These are phyloP conservation scores for Nitzschia inconspicua DNA, from an alignment of 108 stramenopile species.

Conservation along the genomic window DNA sequence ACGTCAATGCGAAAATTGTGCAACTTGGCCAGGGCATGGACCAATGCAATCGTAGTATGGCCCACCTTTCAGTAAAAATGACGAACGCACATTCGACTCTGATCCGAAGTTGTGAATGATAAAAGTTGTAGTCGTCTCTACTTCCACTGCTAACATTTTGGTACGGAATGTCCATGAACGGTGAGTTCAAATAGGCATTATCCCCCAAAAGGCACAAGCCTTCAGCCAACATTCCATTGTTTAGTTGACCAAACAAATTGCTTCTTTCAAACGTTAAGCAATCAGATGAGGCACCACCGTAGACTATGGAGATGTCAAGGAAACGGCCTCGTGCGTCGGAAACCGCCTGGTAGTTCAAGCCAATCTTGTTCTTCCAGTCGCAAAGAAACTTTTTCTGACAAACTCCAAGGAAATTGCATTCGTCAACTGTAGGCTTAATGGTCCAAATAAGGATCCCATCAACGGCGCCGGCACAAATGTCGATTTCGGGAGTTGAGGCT, in stretches of 20 bases:
- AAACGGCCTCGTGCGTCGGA: conserved; percentile 14
- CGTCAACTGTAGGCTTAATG: conserved; percentile 12
- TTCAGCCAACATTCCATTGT: no score
- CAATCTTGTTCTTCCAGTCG: conserved; percentile 32
- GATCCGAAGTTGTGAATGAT: conserved; percentile 26
- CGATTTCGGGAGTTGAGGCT: conserved; percentile 11
- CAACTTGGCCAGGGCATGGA: no score
- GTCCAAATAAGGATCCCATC: conserved; percentile 46
- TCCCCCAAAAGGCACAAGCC: conserved; percentile 18
- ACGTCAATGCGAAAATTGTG: no score
- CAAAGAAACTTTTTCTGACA: conserved; percentile 29
- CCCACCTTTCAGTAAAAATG: conserved; percentile 15
- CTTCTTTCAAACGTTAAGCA: not conserved
- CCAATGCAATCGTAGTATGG: no score
- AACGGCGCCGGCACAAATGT: conserved; percentile 32
- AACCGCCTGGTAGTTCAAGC: conserved; percentile 25
- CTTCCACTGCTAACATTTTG: not conserved
- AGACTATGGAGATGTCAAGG: conserved; percentile 17
- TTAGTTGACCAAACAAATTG: no score
- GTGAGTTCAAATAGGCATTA: conserved; percentile 15
- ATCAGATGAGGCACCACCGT: conserved; percentile 4
- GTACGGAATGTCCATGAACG: conserved; percentile 17
- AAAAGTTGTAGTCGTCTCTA: conserved; percentile 28
- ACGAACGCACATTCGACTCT: conserved; percentile 44
- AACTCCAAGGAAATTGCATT: conserved; percentile 3